Base-by-base conservation (phyloP, 148 eudicot genomes). In the Amaranthus hypochondriacus region DNA sequence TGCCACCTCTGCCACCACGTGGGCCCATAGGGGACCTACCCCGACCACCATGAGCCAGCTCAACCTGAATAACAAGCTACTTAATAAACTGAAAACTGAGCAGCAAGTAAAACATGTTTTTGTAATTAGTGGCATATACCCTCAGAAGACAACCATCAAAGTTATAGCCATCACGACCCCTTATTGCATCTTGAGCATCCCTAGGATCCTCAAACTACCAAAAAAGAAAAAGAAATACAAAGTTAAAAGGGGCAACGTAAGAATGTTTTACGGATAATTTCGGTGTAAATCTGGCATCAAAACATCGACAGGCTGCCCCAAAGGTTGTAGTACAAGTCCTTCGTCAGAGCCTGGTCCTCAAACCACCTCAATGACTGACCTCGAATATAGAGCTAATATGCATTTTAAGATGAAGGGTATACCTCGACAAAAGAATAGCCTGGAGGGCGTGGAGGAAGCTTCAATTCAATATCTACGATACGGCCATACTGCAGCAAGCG, bases 111-210 rank as follows among this genome's bases (percentile, higher is more conserved):
- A 5, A 46, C 6, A 56, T 53, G 18, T 44, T 18, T 15, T 6
- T 46, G 62, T 53, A 52, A 10, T 7, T 47, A 6, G 12, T 44
- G 75, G 6, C 73, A 55, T 4, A 53, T 76, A 80, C 83, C 83
- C 83, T 73, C 18, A 80, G 63, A 62, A 76, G 80, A 76, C 73
- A 76, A 60, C 83, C 83, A 68, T 80, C 83, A 72, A 80, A 80
- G 66, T 80, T 76, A 68, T 80, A 80, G 57, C 83, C 83, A 76
- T 80, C 83, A 60, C 80, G 83, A 48, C 83, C 83, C 69, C 83
- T 72, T 15, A 72, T 76, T 66, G 80, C 83, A 9, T 80, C 83
- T 80, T 80, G 79, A 72, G 83, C 83, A 54, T 73, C 79, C 66
- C 83, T 72, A 68, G 73, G 65, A 68, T 80, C 83, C 55, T 76